A percentile compares a stretch with the other conserved stretches of the same genome.
Conservation (phyloP, 192 early-diverging fungal genomes). For the Coemansia sp. region DNA sequence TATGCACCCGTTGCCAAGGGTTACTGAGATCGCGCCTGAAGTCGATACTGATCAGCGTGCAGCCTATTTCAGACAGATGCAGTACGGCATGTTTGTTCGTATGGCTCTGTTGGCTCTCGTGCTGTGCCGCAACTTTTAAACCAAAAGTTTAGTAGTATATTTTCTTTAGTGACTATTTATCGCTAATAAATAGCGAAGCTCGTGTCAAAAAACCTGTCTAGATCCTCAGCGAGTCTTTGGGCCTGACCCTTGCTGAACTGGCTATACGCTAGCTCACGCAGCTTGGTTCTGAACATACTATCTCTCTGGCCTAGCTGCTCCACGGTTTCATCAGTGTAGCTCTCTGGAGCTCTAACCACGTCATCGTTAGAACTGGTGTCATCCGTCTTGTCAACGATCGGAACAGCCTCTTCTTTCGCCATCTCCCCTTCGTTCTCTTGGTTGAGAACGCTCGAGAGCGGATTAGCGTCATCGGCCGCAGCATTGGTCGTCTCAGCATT, state of each 20-base stretch:
- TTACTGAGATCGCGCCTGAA: conserved; percentile 94
- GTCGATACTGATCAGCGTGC: conserved; percentile 98
- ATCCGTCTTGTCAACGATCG: conserved; percentile 11
- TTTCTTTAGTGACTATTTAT: conserved; percentile 5
- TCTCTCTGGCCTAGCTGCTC: conserved; percentile 29
- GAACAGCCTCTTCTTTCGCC: background rate
- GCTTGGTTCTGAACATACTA: conserved; percentile 37
- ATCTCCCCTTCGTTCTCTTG: background rate
- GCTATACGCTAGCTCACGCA: conserved; percentile 24
- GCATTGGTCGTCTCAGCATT: conserved; percentile 15
- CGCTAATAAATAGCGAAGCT: background rate
- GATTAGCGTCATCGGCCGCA: conserved; percentile 23
- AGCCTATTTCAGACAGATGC: conserved; percentile 99
- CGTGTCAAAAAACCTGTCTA: conserved; percentile 9
- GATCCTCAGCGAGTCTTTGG: conserved; percentile 6
- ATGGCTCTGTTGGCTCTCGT: conserved; percentile 96
- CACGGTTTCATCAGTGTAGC: conserved; percentile 3
- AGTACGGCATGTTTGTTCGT: conserved; percentile 95
- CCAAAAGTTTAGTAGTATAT: background rate
- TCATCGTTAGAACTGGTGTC: background rate
- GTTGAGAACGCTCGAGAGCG: conserved; percentile 33
- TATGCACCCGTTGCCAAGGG: conserved; percentile 97
- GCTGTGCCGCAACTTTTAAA: conserved; percentile 49
- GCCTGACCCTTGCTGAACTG: conserved; percentile 38
- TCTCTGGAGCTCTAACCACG: background rate